phyloP scores from a whole-genome alignment of 2,329 filamentous ascomycete genomes.

The Monosporascus cannonballus region DNA sequence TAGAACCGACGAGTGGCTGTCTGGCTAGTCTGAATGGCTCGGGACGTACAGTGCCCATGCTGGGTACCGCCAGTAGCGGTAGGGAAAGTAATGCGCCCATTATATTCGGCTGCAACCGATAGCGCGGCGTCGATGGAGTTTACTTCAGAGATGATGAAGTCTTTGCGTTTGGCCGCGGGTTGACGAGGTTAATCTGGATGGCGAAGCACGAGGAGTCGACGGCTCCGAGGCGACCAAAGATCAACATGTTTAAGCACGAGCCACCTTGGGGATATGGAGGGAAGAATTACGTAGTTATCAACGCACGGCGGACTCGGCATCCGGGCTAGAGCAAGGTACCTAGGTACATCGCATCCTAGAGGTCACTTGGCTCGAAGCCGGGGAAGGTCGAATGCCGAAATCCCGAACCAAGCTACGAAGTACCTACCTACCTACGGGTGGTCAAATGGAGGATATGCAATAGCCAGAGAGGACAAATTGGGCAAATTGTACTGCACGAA shows the following conservation, averaged over 20 bases:
- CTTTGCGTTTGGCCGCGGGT: background rate
- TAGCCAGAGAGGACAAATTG: background rate
- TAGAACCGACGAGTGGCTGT: conserved; percentile 5
- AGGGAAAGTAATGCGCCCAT: conserved; percentile 94
- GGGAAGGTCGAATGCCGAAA: background rate
- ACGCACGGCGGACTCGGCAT: too few species aligned
- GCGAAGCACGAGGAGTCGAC: background rate
- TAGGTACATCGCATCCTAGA: background rate
- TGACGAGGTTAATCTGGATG: background rate
- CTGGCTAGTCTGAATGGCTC: background rate
- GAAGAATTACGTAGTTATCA: too few species aligned
- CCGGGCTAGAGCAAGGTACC: background rate
- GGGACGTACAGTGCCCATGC: conserved; percentile 72
- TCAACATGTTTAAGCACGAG: too few species aligned
- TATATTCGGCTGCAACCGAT: conserved; percentile 7
- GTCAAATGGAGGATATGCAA: background rate
- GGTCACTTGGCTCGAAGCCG: too few species aligned
- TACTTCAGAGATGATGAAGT: background rate
- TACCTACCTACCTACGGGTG: background rate
- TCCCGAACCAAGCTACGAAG: background rate
- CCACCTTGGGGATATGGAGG: too few species aligned
- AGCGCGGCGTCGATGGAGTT: background rate
- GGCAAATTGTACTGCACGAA: background rate
- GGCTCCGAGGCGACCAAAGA: too few species aligned
- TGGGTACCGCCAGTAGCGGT: conserved; percentile 82